phyloP scores from a whole-genome alignment of 768 basidiomycete genomes.

The Boletus fagicola region DNA sequence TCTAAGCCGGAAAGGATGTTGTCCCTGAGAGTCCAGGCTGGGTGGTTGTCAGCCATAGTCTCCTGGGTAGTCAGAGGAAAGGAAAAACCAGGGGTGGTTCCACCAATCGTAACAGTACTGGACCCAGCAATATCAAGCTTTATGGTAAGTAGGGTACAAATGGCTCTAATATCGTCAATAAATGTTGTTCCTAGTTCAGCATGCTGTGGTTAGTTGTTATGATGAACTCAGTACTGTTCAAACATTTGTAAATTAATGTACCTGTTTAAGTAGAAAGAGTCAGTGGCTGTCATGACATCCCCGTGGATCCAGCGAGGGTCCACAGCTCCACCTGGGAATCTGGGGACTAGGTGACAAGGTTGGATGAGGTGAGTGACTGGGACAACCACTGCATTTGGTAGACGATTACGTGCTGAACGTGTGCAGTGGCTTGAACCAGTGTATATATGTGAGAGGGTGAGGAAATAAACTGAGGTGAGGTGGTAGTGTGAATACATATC shows the following conservation, averaged over 20 bases:
- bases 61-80: no score
- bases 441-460: neutral
- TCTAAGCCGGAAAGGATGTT: no score
- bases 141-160: no score
- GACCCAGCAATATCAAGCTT: no score
- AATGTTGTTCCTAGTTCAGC: no score
- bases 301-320: neutral
- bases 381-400: neutral
- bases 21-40: no score
- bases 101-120: no score
- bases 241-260: neutral
- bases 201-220: no score
- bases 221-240: no score
- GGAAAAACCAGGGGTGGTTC: no score
- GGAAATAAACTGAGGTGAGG: neutral
- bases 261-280: neutral
- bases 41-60: no score
- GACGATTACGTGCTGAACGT: neutral
- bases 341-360: neutral
- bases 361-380: neutral
- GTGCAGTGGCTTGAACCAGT: neutral
- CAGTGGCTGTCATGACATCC: neutral
- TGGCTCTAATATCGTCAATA: no score
- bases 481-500: neutral
- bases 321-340: neutral